Conservation (phyloP, 345 rosid species). For the Brassica carinata region DNA sequence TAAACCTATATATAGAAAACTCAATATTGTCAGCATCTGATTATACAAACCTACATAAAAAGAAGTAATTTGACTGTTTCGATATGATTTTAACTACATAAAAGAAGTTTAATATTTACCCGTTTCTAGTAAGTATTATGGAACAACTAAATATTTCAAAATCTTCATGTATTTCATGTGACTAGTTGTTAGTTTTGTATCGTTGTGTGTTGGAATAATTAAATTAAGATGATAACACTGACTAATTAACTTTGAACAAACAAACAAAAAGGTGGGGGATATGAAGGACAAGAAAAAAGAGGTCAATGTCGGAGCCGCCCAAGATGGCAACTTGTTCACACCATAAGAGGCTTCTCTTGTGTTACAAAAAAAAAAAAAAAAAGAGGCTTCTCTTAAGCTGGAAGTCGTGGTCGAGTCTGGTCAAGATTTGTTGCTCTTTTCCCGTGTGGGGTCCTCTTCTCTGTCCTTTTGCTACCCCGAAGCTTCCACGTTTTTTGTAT, state of each 20-base stretch:
- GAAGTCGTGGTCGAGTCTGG: conserved; percentile 46
- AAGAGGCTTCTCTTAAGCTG: conserved; percentile 9
- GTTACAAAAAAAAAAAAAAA: no score
- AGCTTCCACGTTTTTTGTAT: neutral
- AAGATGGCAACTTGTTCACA: conserved; percentile 42
- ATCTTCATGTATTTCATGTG: neutral
- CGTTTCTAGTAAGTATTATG: neutral
- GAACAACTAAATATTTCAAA: neutral
- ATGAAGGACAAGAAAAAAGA: neutral
- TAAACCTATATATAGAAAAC: neutral
- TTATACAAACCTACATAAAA: neutral
- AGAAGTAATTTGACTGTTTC: neutral
- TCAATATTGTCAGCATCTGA: neutral
- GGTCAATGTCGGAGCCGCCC: conserved; percentile 45
- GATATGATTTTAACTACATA: neutral
- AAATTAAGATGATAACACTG: neutral
- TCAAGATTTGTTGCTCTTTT: conserved; percentile 38
- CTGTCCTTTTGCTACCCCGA: neutral
- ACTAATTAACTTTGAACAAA: neutral
- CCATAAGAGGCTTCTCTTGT: conserved; percentile 1
- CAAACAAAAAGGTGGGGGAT: neutral
- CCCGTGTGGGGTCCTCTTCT: conserved; percentile 30
- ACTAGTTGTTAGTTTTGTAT: neutral
- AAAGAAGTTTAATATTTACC: neutral
- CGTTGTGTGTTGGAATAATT: neutral